These are phyloP conservation scores for Calocybe cyanea DNA, from an alignment of 768 basidiomycete species.

Conservation along the genomic window DNA sequence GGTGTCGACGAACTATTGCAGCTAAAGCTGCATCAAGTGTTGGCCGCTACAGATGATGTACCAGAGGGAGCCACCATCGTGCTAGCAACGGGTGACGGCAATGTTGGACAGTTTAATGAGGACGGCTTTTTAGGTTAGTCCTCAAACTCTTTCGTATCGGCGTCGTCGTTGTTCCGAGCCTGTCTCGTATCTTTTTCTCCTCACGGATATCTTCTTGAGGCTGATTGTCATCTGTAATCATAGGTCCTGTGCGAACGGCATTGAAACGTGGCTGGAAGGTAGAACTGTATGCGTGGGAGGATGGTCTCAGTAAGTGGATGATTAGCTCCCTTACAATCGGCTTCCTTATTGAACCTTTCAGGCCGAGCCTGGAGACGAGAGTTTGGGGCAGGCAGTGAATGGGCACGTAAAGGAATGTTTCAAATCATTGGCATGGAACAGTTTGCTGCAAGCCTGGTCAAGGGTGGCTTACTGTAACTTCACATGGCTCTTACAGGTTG, in stretches of 20 bases:
- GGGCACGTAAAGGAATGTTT: constrained; percentile 45
- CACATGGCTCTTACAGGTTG: neutral
- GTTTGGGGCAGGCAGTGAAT: constrained; percentile 59
- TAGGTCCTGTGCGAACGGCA: constrained; percentile 76
- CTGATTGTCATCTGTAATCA: neutral
- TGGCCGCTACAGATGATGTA: constrained; percentile 63
- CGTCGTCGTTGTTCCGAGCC: too few relatives aligned
- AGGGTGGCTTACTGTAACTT: constrained; percentile 19
- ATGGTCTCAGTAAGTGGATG: constrained; percentile 57
- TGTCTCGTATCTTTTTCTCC: too few relatives aligned
- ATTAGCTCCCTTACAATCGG: neutral
- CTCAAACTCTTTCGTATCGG: constrained; percentile 2
- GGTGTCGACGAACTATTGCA: constrained; percentile 95
- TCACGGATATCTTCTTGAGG: neutral
- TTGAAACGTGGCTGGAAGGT: constrained; percentile 89
- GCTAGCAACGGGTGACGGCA: constrained; percentile 92
- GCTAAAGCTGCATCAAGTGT: constrained; percentile 84
- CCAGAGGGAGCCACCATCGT: constrained; percentile 78
- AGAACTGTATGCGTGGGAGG: constrained; percentile 93
- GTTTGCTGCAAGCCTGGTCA: constrained; percentile 58
- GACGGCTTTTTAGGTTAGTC: constrained; percentile 75
- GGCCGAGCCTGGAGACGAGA: constrained; percentile 69
- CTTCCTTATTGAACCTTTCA: constrained; percentile 12
- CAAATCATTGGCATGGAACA: constrained; percentile 63
- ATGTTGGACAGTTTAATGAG: constrained; percentile 87